These are phyloP conservation scores for Lentinula edodes DNA, from an alignment of 768 basidiomycete genomes.

Conservation along the genomic window DNA sequence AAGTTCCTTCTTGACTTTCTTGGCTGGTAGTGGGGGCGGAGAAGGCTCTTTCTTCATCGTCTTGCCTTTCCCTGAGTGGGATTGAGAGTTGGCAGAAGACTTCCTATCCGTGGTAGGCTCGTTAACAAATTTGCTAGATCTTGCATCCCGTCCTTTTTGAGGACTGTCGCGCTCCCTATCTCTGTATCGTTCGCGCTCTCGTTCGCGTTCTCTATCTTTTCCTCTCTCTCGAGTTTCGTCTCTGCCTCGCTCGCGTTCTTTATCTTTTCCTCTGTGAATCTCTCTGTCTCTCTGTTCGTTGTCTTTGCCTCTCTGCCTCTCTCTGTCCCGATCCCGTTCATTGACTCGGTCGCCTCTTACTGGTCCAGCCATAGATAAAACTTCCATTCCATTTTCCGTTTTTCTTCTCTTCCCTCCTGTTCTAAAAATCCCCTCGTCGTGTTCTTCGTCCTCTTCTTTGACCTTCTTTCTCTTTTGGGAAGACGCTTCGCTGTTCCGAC, in stretches of 20 bases:
- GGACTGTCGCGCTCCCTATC: conserved; percentile 1
- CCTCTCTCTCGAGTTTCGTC: not conserved
- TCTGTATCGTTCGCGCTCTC: not conserved
- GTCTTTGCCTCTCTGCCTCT: not conserved
- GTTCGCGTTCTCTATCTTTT: not conserved
- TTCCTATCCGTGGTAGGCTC: conserved; percentile 6
- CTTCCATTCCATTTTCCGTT: conserved; percentile 24
- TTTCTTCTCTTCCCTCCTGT: conserved; percentile 36
- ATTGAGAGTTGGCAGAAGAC: conserved; percentile 1
- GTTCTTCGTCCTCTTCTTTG: conserved; percentile 22
- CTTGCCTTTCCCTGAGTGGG: not conserved
- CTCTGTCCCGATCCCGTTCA: not conserved
- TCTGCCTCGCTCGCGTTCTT: conserved; percentile 1
- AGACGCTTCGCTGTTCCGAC: not conserved
- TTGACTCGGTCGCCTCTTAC: not conserved
- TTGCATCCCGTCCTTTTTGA: conserved; percentile 8
- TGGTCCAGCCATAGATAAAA: conserved; percentile 4
- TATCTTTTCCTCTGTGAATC: not conserved
- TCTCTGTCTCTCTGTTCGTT: not conserved
- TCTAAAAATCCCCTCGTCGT: conserved; percentile 18
- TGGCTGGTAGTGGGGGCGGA: conserved; percentile 7
- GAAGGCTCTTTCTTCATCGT: conserved; percentile 8
- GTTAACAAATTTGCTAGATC: conserved; percentile 10
- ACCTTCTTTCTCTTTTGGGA: conserved; percentile 34
- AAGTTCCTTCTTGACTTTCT: conserved; percentile 32